Base-by-base conservation (phyloP, 2,329 filamentous ascomycete genomes). In the Lachnellula willkommii region DNA sequence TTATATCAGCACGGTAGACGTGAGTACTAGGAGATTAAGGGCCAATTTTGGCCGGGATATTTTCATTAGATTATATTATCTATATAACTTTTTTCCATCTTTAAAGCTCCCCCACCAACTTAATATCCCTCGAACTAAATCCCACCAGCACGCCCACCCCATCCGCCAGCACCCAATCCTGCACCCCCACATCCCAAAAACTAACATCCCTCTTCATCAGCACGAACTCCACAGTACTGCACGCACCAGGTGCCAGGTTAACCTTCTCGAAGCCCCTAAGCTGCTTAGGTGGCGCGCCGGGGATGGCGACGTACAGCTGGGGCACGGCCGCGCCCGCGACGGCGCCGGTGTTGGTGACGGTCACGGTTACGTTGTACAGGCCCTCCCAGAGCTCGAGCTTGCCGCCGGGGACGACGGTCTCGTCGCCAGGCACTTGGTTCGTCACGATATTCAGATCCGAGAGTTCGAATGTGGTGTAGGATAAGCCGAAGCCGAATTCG, bases 401-500 rank as follows among this genome's bases (percentile, higher is more conserved):
- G 4, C 64, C 62, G 8, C 62, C 60, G 20, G 61, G 63, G 5
- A 55, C 32, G 20, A 58, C 2, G 4, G 49, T 55, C 1, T 15
- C 48, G 35, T 45, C 50, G 5, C n/a, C 24, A 24, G 26, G 12
- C 28, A 32, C 28, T 32, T 32, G 28, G 11, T 32, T 32, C 8
- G 22, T 37, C 8, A 50, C 4, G 24, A 73, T 63, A 50, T 73
- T 70, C 63, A 48, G 72, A 68, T 87, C 75, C 22, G 85, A 82
- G 73, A 89, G 88, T 50, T 80, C 69, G 67, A 94, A 92, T 3
- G 79, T 88, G 1, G 88, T 89, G 77, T 93, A 95, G 2, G 82
- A 87, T 14, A 94, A 72, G 4, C 80, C 80, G 61, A 80, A 74
- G 2, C 73, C 73, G 40, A 75, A 75, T 48, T 71, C 69, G 37